Base-by-base conservation (phyloP, 176 grass and related monocot species). In the Eremochloa ophiuroides region DNA sequence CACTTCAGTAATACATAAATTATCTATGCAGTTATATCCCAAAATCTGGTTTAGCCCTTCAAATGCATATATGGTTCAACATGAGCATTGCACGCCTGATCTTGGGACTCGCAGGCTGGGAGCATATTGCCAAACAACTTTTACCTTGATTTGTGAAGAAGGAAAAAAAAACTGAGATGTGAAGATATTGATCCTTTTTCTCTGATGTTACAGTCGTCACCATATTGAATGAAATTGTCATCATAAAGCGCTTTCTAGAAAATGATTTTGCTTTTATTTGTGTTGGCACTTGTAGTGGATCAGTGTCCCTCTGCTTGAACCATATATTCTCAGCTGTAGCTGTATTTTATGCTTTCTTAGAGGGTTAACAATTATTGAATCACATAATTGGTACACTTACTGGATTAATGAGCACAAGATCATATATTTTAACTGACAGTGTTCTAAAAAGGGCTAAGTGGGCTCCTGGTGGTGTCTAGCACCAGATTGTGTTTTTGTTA, bases 111-210 rank as follows among this genome's bases (percentile, higher is more conserved):
- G 34, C 35, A 33, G 75, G 41, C 30, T 30, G 41, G 35, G 12
- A 20, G 55, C 17, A 16, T 5, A 20, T 31, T n/a, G 35, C 39
- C 14, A 67, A 67, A 31, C 16, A 74, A 43, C 9, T 86, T 20
- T 6, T 50, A 26, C 68, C 46, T 80, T 81, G 20, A 68, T 86
- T 66, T 83, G 39, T 4, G 56, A 70, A 78, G 37, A 59, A 59
- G 62, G 46, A 60, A 58, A 22, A 56, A 14, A 46, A 29, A 53
- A 34, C 35, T 69, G 20, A 62, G 53, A 42, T 69, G 62, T 10
- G 11, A 62, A 62, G 35, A 26, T 60, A 27, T 60, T 13, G 29
- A 47, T 62, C 25, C 14, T 18, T 56, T 70, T 42, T 42, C 6
- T 76, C 23, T 67, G 55, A 61, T 22, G 15, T 60, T 35, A 44